Base-by-base conservation (phyloP, 2,329 filamentous ascomycete species). In the Ophiostoma tasmaniense region DNA sequence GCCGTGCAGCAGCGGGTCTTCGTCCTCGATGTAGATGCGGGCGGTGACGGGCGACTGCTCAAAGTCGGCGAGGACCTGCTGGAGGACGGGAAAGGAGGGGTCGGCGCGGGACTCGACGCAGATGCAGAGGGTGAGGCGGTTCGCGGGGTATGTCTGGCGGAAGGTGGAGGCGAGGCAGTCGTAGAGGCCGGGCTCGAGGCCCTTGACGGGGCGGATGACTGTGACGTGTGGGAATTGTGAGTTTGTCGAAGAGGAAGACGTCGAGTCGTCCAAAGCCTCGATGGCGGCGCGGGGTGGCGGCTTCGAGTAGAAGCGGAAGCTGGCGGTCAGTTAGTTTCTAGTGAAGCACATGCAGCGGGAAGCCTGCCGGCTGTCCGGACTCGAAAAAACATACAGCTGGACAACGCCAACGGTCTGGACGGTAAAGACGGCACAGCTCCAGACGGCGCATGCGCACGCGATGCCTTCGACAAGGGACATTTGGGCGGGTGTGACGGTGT, bases 181-280 rank as follows among this genome's bases (percentile, higher is more conserved):
- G 82, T 96, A 97, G 30, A 98, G 87, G 72, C 88, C 87, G 3
- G 93, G 91, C 77, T 98, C 95, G 69, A 96, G 84, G 71, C 93
- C 95, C 79, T 97, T 98, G 73, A 97, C 89, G 0, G 95, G 96
- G 2, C 95, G 90, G 73, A 99, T 93, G 71, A 97, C 85, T 39
- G 95, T 98, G 74, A 99, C 85, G 80, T 92, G 89, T 20, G 93
- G 94, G 4, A 65, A 37, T 11, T 11, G 62, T 17, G 30, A 35
- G 2, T 92, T 82, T 39, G 37, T 14, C 37, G 37, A 14, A 20
- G 59, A 33, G 6, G 59, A 10, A 6, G 28, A 5, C 1, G 30
- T 14, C 28, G 59, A 20, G 20, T 64, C 61, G 33, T 39, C 59
- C 8, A n/a, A 8, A 11, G 77, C 77, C 1, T 86, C 79, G 2